These are phyloP conservation scores for Aureococcus anophagefferens DNA, from an alignment of 108 stramenopile genomes.

Conservation along the genomic window DNA sequence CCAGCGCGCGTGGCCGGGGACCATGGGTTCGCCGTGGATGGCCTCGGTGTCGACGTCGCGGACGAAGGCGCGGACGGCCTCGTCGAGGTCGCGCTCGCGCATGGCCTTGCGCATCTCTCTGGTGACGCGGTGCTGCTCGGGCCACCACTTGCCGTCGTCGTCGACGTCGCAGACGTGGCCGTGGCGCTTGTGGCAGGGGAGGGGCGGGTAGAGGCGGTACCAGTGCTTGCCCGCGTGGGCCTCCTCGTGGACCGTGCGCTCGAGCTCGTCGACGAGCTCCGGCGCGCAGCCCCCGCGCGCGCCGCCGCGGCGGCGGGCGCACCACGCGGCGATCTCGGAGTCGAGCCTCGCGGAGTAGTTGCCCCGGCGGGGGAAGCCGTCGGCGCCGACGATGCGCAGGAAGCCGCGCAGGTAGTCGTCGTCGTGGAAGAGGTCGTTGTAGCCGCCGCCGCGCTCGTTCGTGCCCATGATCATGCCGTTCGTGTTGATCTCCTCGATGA, in stretches of 20 bases:
- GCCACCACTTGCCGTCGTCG: not conserved
- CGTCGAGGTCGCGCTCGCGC: not conserved
- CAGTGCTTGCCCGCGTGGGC: not conserved
- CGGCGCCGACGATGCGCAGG: conserved; percentile 5
- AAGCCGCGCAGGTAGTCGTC: not conserved
- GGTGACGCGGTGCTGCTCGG: not conserved
- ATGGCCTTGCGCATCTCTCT: not conserved
- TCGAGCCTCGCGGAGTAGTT: not conserved
- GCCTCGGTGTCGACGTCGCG: not conserved
- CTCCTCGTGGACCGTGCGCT: not conserved
- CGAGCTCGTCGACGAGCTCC: too few species aligned
- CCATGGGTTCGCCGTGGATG: not conserved
- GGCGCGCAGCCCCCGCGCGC: too few species aligned
- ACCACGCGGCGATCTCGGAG: not conserved
- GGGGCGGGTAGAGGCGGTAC: not conserved
- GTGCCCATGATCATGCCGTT: conserved; percentile 10
- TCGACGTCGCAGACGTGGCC: not conserved
- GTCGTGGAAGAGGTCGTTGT: conserved; percentile 4
- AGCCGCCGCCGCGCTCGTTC: not conserved
- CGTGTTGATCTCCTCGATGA: conserved; percentile 10
- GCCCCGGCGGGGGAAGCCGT: not conserved
- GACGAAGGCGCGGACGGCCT: not conserved
- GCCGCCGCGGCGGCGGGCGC: too few species aligned
- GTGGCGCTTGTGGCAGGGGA: not conserved
- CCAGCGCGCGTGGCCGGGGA: not conserved